These are phyloP conservation scores for Porpolomopsis calyptriformis DNA, from an alignment of 768 basidiomycete species.

Conservation along the genomic window DNA sequence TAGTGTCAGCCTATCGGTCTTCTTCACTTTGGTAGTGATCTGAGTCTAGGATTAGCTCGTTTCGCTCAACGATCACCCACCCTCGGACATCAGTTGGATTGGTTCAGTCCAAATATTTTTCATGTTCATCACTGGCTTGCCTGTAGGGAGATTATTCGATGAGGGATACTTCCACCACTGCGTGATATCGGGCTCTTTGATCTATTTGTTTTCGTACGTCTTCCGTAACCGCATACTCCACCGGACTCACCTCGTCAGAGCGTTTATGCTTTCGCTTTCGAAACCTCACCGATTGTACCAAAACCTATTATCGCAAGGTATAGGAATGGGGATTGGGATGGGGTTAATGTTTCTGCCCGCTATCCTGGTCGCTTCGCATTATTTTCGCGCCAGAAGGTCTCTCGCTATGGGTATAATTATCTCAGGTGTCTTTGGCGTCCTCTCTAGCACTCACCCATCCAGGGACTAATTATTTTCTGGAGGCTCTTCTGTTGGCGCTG, in stretches of 20 bases:
- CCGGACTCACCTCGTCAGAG: conserved; percentile 15
- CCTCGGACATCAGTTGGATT: conserved; percentile 40
- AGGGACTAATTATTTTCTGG: too few relatives aligned
- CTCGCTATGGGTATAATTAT: conserved; percentile 48
- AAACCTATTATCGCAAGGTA: conserved; percentile 43
- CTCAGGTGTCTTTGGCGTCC: conserved; percentile 26
- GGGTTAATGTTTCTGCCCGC: conserved; percentile 46
- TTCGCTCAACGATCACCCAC: conserved; percentile 27
- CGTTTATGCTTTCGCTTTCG: conserved; percentile 41
- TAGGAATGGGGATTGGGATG: conserved; percentile 47
- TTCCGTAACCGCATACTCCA: neutral
- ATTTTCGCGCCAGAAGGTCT: conserved; percentile 37
- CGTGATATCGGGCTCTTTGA: conserved; percentile 26
- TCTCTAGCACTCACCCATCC: neutral
- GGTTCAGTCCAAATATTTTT: conserved; percentile 42
- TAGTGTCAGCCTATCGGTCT: conserved; percentile 22
- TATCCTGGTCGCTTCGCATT: conserved; percentile 42
- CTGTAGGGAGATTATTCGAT: conserved; percentile 37
- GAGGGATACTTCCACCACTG: conserved; percentile 39
- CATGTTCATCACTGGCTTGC: conserved; percentile 34
- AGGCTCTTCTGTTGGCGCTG: conserved; percentile 40
- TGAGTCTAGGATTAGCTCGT: conserved; percentile 19
- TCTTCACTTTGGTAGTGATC: neutral
- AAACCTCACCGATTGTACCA: conserved; percentile 41
- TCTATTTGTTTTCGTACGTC: conserved; percentile 35